phyloP scores from a whole-genome alignment of 179 eudicot species.

The Beta lomatogona region DNA sequence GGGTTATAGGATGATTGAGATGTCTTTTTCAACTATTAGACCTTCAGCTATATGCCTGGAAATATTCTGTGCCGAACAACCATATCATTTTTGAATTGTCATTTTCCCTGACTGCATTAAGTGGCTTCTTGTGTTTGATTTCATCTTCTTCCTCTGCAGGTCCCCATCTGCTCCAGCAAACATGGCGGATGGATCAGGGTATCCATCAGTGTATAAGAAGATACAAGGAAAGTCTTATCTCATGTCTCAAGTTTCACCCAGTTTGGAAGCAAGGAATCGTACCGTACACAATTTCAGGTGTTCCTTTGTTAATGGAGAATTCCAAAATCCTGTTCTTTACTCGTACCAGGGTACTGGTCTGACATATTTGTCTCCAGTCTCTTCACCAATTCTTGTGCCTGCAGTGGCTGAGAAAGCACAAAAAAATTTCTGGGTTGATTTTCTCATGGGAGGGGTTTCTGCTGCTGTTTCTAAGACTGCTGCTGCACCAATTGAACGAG shows the following conservation, averaged over 20 bases:
- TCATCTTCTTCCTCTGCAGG: constrained; percentile 28
- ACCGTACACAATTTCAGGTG: constrained; percentile 26
- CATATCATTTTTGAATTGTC: background rate
- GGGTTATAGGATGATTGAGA: background rate
- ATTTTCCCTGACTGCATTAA: constrained; percentile 15
- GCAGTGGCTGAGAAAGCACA: constrained; percentile 45
- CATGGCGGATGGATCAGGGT: constrained; percentile 52
- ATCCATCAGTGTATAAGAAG: constrained; percentile 44
- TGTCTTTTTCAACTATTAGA: background rate
- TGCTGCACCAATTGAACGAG: constrained; percentile 63
- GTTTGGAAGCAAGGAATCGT: constrained; percentile 32
- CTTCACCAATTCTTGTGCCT: constrained; percentile 43
- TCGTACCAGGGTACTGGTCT: constrained; percentile 28
- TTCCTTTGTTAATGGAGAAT: constrained; percentile 40
- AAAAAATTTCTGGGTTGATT: constrained; percentile 44
- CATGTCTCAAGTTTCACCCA: constrained; percentile 41
- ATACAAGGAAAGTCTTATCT: constrained; percentile 48
- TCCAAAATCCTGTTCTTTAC: constrained; percentile 28
- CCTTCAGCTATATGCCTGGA: background rate
- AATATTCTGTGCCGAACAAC: background rate
- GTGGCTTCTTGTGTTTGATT: background rate
- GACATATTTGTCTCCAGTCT: constrained; percentile 29
- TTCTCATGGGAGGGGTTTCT: constrained; percentile 62
- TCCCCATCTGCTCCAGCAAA: constrained; percentile 16
- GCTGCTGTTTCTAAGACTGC: constrained; percentile 60